Evolutionary conservation across 2,329 filamentous ascomycete genomes (phyloP).

Genomic region (Trichophyton verrucosum): DNA sequence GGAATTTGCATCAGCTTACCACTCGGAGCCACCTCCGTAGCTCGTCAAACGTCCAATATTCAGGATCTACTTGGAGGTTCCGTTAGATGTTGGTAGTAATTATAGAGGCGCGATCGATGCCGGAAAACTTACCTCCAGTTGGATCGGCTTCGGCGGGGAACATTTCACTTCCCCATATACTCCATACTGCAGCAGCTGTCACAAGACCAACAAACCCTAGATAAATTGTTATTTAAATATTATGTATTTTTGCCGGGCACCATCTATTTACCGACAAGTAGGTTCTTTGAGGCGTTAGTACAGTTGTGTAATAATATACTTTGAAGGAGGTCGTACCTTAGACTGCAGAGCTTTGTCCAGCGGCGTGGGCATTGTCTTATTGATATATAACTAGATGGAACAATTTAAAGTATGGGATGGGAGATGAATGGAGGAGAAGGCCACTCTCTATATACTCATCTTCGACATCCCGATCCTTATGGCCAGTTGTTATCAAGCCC

Average conservation of each 20-base stretch:
- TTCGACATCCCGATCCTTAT: neutral
- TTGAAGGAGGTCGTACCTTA: constrained; percentile 39
- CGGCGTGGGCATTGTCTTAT: constrained; percentile 53
- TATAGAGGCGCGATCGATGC: neutral
- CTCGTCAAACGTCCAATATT: constrained; percentile 67
- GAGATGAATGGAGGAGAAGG: neutral
- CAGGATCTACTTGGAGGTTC: constrained; percentile 39
- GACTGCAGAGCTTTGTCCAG: constrained; percentile 58
- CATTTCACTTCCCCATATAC: constrained; percentile 73
- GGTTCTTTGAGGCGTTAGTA: constrained; percentile 41
- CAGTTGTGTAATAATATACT: neutral
- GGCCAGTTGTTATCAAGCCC: neutral
- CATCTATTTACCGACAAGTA: constrained; percentile 49
- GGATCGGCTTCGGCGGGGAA: constrained; percentile 67
- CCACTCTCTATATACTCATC: neutral
- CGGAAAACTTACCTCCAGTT: constrained; percentile 51
- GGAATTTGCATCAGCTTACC: constrained; percentile 38
- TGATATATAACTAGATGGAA: neutral
- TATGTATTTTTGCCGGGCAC: neutral
- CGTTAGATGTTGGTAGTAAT: constrained; percentile 2
- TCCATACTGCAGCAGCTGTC: constrained; percentile 67
- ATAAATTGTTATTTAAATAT: constrained; percentile 5
- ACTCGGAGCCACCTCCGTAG: constrained; percentile 66
- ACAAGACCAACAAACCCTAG: constrained; percentile 70
- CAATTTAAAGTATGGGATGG: neutral